phyloP scores from a whole-genome alignment of 2,329 filamentous ascomycete species.

The Neoscytalidium dimidiatum region DNA sequence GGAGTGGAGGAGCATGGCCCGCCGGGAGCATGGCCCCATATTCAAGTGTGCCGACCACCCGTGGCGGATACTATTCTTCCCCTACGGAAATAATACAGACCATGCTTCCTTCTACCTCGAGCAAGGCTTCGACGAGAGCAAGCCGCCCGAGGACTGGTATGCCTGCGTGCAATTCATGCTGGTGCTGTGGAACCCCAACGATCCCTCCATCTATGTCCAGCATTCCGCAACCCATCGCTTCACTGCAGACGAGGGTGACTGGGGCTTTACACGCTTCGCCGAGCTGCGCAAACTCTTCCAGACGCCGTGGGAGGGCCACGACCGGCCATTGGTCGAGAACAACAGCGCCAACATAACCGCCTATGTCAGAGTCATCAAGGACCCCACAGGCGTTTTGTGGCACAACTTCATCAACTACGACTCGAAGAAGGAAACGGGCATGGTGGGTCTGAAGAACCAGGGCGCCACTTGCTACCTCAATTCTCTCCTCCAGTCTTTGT shows the following conservation, averaged over 20 bases:
- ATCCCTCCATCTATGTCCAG: constrained; percentile 76
- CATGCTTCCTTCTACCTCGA: constrained; percentile 95
- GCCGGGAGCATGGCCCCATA: constrained; percentile 83
- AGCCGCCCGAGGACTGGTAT: constrained; percentile 89
- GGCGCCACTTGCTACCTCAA: constrained; percentile 68
- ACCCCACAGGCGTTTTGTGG: constrained; percentile 87
- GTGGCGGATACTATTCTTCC: constrained; percentile 96
- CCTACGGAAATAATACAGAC: constrained; percentile 91
- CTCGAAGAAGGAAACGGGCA: constrained; percentile 98
- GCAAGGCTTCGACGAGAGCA: constrained; percentile 76
- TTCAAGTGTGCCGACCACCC: constrained; percentile 86
- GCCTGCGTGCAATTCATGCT: constrained; percentile 95
- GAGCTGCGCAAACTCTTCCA: constrained; percentile 86
- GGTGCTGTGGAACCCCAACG: constrained; percentile 90
- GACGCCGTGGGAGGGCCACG: constrained; percentile 68
- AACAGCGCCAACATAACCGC: constrained; percentile 79
- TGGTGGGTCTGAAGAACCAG: constrained; percentile 94
- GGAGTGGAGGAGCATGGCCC: constrained; percentile 73
- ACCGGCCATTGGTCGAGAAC: constrained; percentile 74
- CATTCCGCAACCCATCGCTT: constrained; percentile 93
- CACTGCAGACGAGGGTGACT: constrained; percentile 93
- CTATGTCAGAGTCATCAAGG: constrained; percentile 78
- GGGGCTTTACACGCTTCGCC: constrained; percentile 97
- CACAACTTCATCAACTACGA: constrained; percentile 88
- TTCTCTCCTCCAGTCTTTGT: constrained; percentile 49